Evolutionary conservation across 176 grass and related monocot genomes (phyloP), one percentile per base, ranked within the genome.

Genomic region (Tillandsia fasciculata): DNA sequence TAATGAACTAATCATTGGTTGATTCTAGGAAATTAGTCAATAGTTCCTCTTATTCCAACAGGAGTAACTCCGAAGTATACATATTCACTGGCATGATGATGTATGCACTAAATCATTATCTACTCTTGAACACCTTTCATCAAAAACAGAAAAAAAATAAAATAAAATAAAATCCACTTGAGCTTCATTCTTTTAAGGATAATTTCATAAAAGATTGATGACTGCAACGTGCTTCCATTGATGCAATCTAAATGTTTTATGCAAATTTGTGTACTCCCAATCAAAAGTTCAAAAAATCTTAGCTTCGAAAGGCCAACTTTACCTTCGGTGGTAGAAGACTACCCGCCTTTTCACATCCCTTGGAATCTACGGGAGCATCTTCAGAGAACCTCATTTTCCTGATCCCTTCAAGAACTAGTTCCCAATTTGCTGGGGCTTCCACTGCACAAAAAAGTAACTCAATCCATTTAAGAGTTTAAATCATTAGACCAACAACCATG

Each of bases 301-400:
- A 71, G 52, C 23, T n/a, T 65, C 48, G 11, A 15, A 6, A 29
- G 9, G 18, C 8, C 52, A 77, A 73, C 64, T 71, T 58, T 83
- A 97, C 94, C 86, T 90, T 97, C 0, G 84, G 94, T 53, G 94
- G 89, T 76, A 97, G 81, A 72, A 81, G 74, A 78, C 67, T 87
- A 48, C 94, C 94, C 66, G 89, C 86, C 48, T 90, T 97, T 85
- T 97, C 94, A 80, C 94, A 97, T 52, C 82, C 89, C 80, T 82
- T 97, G 1, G 89, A 87, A 66, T 97, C 94, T 58, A 93, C 89
- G n/a, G 89, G 94, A 52, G 94, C 89, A 73, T 87, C 51, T 23
- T 79, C 87, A 64, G 86, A 87, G 56, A 79, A 77, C 65, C 93
- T 85, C 79, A 97, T 97, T 81, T 77, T 85, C 81, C 79, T 92